Conservation (phyloP, 2,329 filamentous ascomycete species). For the Dothistroma septosporum region DNA sequence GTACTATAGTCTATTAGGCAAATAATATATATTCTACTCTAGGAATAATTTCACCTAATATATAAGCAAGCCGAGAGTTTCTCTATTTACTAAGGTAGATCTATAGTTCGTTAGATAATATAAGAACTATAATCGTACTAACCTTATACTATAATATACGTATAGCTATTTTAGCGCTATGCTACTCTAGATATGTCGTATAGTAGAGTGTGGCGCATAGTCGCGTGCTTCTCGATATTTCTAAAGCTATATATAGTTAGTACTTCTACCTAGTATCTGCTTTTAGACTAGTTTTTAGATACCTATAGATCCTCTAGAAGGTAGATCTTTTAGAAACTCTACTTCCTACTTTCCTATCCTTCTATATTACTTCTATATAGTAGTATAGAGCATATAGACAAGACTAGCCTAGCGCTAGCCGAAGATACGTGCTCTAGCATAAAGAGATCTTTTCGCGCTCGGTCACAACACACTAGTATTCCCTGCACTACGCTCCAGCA, state of each 20-base stretch:
- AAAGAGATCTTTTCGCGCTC: slow-evolving; percentile 7
- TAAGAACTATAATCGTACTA: slow-evolving; percentile 3
- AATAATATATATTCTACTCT: background rate
- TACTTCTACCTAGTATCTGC: slow-evolving; percentile 4
- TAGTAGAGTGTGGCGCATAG: slow-evolving; percentile 1
- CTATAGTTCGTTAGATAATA: slow-evolving; percentile 3
- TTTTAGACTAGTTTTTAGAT: slow-evolving; percentile 7
- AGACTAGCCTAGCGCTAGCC: slow-evolving; percentile 4
- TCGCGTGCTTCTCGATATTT: slow-evolving; percentile 5
- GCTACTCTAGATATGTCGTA: slow-evolving; percentile 1
- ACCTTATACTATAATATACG: slow-evolving; percentile 1
- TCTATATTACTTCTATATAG: slow-evolving; percentile 1
- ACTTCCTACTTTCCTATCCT: background rate
- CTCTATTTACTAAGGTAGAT: slow-evolving; percentile 2
- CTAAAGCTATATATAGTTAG: background rate
- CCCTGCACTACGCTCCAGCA: slow-evolving; percentile 21
- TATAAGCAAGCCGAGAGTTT: slow-evolving; percentile 4
- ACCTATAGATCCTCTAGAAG: slow-evolving; percentile 5
- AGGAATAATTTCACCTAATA: background rate
- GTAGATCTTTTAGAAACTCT: no score
- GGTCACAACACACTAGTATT: slow-evolving; percentile 4
- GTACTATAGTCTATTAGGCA: slow-evolving; percentile 5
- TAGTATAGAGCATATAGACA: slow-evolving; percentile 4
- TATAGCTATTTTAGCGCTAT: background rate
- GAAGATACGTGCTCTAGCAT: slow-evolving; percentile 4